Conservation (phyloP, 1,139 yeast genomes). For the Arxiozyma telluris region DNA sequence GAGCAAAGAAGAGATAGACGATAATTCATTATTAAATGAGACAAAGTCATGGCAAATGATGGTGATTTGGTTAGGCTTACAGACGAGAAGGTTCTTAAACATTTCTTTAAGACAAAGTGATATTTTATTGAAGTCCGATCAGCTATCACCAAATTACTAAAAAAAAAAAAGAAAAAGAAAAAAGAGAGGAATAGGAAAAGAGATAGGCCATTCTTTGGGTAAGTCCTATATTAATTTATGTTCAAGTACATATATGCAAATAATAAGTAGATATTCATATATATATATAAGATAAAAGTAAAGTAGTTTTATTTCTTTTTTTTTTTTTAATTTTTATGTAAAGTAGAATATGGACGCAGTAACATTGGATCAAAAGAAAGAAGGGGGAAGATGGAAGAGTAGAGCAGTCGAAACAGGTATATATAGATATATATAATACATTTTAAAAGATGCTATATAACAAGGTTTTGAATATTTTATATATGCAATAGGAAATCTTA, state of each 20-base stretch:
- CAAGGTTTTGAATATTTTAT: not conserved
- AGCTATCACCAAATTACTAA: constrained; percentile 49
- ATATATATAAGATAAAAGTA: not conserved
- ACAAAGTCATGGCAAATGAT: constrained; percentile 68
- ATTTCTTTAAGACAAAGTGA: constrained; percentile 56
- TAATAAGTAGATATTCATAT: too few relatives aligned
- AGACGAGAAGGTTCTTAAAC: constrained; percentile 75
- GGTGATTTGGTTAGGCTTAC: constrained; percentile 86
- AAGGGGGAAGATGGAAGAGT: not conserved
- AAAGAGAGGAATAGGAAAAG: too few relatives aligned
- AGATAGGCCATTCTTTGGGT: too few relatives aligned
- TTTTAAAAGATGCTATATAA: too few relatives aligned
- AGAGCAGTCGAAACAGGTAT: not conserved
- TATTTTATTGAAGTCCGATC: constrained; percentile 48
- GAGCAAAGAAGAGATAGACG: not conserved
- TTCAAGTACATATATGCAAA: not conserved
- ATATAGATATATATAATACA: too few relatives aligned
- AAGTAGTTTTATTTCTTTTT: too few relatives aligned
- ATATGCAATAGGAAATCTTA: constrained; percentile 27
- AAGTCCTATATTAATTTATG: not conserved
- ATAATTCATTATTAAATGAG: constrained; percentile 43
- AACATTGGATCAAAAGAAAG: not conserved
- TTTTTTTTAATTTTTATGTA: too few relatives aligned
- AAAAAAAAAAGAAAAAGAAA: not conserved
- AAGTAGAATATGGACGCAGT: not conserved